Percentiles rank a stretch among this genome's conserved stretches.
phyloP scores from a whole-genome alignment of 371 early-diverging fungal genomes.

The Haplosporangium sp. region DNA sequence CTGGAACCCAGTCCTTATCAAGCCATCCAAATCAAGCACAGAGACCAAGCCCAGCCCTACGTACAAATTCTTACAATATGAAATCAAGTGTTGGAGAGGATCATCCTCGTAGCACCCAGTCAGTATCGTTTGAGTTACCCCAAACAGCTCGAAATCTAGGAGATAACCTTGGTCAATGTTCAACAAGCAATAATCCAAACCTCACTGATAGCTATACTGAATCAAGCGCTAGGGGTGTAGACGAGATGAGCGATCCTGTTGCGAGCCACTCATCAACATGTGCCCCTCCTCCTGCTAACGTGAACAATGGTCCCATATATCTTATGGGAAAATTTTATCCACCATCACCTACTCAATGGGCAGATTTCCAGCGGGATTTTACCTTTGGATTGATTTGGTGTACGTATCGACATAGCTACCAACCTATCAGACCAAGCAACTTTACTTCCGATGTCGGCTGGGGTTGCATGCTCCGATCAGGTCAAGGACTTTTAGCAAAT shows the following conservation, averaged over 20 bases:
- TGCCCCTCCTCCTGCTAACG: slow-evolving; percentile 29
- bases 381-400: slow-evolving; percentile 77
- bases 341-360: slow-evolving; percentile 50
- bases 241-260: slow-evolving; percentile 30
- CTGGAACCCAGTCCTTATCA: slow-evolving; percentile 44
- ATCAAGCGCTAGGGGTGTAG: slow-evolving; percentile 2
- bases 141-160: neutral
- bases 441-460: slow-evolving; percentile 92
- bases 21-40: slow-evolving; percentile 23
- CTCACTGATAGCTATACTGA: neutral
- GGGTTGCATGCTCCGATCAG: slow-evolving; percentile 98
- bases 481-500: slow-evolving; percentile 93
- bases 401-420: slow-evolving; percentile 92
- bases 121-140: slow-evolving; percentile 3
- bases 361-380: slow-evolving; percentile 50
- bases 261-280: slow-evolving; percentile 34
- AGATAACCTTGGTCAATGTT: slow-evolving; percentile 9
- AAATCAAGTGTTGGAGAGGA: slow-evolving; percentile 23
- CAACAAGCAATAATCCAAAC: slow-evolving; percentile 4
- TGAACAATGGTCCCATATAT: slow-evolving; percentile 36
- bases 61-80: slow-evolving; percentile 39
- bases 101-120: neutral
- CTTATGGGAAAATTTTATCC: slow-evolving; percentile 51
- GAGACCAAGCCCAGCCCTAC: slow-evolving; percentile 32
- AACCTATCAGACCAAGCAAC: slow-evolving; percentile 82